A percentile compares a stretch with the other conserved stretches of the same genome.
Conservation (phyloP, 768 basidiomycete species). For the Lentinus tigrinus region DNA sequence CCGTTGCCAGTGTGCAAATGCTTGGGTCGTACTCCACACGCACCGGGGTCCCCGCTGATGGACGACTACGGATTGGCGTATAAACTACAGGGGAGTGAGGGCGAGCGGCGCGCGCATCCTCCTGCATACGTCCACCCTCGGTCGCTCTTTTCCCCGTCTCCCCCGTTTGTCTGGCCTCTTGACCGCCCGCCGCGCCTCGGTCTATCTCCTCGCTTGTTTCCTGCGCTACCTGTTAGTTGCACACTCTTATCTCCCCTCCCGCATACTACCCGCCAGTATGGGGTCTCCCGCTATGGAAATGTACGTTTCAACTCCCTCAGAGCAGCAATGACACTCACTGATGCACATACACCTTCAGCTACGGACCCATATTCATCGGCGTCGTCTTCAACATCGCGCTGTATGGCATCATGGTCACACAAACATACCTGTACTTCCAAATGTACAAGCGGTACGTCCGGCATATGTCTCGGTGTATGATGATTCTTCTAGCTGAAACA, state of each 20-base stretch:
- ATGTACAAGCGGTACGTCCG: constrained; percentile 33
- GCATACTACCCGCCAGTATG: not conserved
- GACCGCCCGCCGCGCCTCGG: too few species aligned
- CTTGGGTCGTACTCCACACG: too few species aligned
- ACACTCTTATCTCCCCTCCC: not conserved
- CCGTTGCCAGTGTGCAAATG: too few species aligned
- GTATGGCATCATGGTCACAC: constrained; percentile 47
- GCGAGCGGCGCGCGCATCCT: too few species aligned
- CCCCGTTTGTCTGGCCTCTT: not conserved
- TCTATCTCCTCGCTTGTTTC: too few species aligned
- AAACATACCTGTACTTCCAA: constrained; percentile 46
- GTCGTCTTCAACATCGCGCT: constrained; percentile 42
- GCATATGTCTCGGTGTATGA: not conserved
- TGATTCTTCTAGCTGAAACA: not conserved
- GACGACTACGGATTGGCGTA: not conserved
- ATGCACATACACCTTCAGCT: constrained; percentile 28
- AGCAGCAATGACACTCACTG: not conserved
- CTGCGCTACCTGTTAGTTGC: not conserved
- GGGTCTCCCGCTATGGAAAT: not conserved
- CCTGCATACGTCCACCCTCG: not conserved
- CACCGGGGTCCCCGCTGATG: not conserved
- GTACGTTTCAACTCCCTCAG: not conserved
- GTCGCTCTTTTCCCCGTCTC: not conserved
- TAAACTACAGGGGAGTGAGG: not conserved
- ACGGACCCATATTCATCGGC: constrained; percentile 48